Percentiles rank a stretch among this genome's conserved stretches.
These are phyloP conservation scores for Gnomoniopsis sp. DNA, from an alignment of 2,329 filamentous ascomycete genomes.

Conservation along the genomic window DNA sequence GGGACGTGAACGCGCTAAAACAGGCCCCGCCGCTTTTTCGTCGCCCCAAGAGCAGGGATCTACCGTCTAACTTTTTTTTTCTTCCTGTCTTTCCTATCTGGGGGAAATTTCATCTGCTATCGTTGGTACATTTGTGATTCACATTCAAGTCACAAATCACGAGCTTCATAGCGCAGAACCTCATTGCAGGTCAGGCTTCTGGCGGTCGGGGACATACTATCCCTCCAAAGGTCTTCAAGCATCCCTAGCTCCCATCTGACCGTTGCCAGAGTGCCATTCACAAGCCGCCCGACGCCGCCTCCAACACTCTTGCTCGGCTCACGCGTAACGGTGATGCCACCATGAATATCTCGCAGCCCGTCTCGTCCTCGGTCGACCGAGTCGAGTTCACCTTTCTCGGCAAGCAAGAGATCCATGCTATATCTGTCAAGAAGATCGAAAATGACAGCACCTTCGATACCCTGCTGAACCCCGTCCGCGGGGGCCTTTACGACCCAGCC, in stretches of 20 bases:
- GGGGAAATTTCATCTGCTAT: conserved; percentile 9
- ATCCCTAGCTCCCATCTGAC: too few species aligned
- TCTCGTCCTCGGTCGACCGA: conserved; percentile 77
- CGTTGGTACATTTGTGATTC: too few species aligned
- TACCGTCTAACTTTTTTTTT: conserved; percentile 15
- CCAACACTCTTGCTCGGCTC: neutral
- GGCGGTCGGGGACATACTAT: neutral
- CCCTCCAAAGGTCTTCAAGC: too few species aligned
- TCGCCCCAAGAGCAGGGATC: too few species aligned
- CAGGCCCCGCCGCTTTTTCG: too few species aligned
- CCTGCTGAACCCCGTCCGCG: conserved; percentile 81
- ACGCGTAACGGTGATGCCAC: conserved; percentile 12
- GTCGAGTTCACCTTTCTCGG: conserved; percentile 89
- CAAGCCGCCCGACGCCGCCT: neutral
- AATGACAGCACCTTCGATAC: conserved; percentile 94
- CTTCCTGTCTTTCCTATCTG: too few species aligned
- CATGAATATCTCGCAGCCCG: conserved; percentile 76
- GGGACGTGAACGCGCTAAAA: too few species aligned
- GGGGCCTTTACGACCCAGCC: conserved; percentile 88
- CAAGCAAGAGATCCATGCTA: conserved; percentile 74
- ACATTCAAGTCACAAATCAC: neutral
- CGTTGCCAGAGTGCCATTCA: too few species aligned
- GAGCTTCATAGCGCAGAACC: neutral
- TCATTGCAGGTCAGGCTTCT: neutral
- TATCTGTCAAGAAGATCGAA: conserved; percentile 92